Conservation (phyloP, 371 early-diverging fungal species). For the Mortierella sp. region DNA sequence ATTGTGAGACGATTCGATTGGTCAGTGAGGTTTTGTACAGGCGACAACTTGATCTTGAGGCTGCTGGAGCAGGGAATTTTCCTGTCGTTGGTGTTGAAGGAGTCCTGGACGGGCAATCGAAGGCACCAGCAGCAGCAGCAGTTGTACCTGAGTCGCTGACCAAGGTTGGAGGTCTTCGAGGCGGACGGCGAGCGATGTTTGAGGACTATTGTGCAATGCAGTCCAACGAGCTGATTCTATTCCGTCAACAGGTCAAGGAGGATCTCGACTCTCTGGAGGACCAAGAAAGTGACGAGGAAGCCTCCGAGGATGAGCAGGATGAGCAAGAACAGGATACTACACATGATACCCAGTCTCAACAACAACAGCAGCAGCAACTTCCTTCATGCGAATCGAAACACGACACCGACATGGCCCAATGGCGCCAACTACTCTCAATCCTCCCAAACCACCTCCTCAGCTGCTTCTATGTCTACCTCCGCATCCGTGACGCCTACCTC, state of each 20-base stretch:
- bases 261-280: conserved; percentile 2
- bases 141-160: no score
- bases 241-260: conserved; percentile 28
- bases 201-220: conserved; percentile 54
- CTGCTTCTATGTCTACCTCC: conserved; percentile 47
- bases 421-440: conserved; percentile 31
- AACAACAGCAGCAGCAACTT: background rate
- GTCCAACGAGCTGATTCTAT: conserved; percentile 38
- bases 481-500: conserved; percentile 40
- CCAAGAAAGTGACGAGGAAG: no score
- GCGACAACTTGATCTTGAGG: conserved; percentile 17
- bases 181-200: conserved; percentile 22
- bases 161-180: background rate
- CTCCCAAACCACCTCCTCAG: conserved; percentile 29
- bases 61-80: background rate
- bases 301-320: background rate
- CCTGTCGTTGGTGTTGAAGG: background rate
- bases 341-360: background rate
- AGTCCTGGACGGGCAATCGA: no score
- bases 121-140: background rate
- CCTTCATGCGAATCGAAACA: background rate
- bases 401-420: background rate
- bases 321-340: background rate
- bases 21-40: conserved; percentile 36
- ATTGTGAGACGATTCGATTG: conserved; percentile 47